Base-by-base conservation (phyloP, 2,329 filamentous ascomycete genomes). In the Alternaria dauci region DNA sequence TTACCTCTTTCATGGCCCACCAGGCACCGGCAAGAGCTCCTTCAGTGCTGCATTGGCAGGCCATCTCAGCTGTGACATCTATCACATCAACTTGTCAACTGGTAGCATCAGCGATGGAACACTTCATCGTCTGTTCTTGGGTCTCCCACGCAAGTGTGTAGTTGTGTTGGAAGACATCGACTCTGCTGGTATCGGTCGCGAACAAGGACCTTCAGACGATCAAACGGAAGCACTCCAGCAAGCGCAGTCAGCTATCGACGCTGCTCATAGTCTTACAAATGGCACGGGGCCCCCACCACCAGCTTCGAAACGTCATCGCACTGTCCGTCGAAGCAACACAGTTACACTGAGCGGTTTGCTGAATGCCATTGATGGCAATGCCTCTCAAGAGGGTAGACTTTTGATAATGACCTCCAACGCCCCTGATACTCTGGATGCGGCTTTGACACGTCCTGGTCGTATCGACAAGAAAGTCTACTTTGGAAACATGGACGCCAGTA, bases 401-500 rank as follows among this genome's bases (percentile, higher is more conserved):
- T 84, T 94, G 23, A 88, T 94, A 78, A 92, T 94, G 89, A 94
- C 91, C 0, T 93, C 90, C 26, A 94, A 94, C 77, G 86, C 88
- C 59, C 89, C 90, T 2, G 88, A 94, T 65, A 82, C 86, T 9
- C 85, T 94, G 0, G 91, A 94, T 71, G 84, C 88, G 38, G 91
- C 90, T 0, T 84, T 95, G 5, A 88, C 92, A 43, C 85, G 91
- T 0, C 90, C 91, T 0, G 91, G 91, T 1, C 84, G 90, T 2
- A 87, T 93, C 7, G 89, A 92, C 69, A 87, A 70, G 74, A 97
- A 97, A 86, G 96, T 98, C 71, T 94, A 98, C 38, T 73, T 77
- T 41, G 68, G 75, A 14, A 68, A 71, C 30, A 70, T 75, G 63
- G 68, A 23, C 30, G 59, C 62, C 11, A 51, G 56, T 8, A 64